Percentiles rank a stretch among this genome's conserved stretches.
Evolutionary conservation across 768 basidiomycete genomes (phyloP).

Genomic region (Mycena amicta): DNA sequence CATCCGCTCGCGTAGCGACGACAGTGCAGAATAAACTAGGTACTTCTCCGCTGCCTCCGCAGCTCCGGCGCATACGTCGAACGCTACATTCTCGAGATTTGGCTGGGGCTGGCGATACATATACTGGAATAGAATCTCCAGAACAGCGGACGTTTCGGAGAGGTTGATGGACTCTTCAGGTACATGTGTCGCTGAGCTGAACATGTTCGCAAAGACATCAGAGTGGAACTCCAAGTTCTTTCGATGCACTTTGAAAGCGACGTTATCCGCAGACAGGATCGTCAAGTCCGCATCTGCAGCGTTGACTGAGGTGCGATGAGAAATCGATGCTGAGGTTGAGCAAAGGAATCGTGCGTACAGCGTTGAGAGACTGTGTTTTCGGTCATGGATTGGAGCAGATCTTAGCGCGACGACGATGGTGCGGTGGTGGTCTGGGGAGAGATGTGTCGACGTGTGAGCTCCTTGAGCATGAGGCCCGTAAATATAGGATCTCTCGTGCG

Average conservation of each 20-base stretch:
- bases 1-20: background rate
- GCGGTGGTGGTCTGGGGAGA: too few relatives aligned
- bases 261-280: slow-evolving; percentile 15
- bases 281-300: slow-evolving; percentile 15
- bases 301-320: too few relatives aligned
- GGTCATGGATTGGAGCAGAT: too few relatives aligned
- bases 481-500: too few relatives aligned
- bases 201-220: slow-evolving; percentile 17
- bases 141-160: slow-evolving; percentile 17
- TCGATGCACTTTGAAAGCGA: slow-evolving; percentile 22
- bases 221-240: slow-evolving; percentile 22
- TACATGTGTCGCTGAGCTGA: slow-evolving; percentile 1
- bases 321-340: too few relatives aligned
- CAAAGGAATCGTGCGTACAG: too few relatives aligned
- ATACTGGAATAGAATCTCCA: slow-evolving; percentile 26
- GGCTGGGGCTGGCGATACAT: slow-evolving; percentile 25
- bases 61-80: slow-evolving; percentile 11
- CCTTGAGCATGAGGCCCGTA: too few relatives aligned
- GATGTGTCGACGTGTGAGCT: too few relatives aligned
- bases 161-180: slow-evolving; percentile 9
- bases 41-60: slow-evolving; percentile 30
- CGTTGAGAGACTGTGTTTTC: too few relatives aligned
- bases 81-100: slow-evolving; percentile 12
- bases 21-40: slow-evolving; percentile 7
- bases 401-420: too few relatives aligned